Evolutionary conservation across 805 yeast genomes (phyloP).

Genomic region (Suhomyces xylopsoci): DNA sequence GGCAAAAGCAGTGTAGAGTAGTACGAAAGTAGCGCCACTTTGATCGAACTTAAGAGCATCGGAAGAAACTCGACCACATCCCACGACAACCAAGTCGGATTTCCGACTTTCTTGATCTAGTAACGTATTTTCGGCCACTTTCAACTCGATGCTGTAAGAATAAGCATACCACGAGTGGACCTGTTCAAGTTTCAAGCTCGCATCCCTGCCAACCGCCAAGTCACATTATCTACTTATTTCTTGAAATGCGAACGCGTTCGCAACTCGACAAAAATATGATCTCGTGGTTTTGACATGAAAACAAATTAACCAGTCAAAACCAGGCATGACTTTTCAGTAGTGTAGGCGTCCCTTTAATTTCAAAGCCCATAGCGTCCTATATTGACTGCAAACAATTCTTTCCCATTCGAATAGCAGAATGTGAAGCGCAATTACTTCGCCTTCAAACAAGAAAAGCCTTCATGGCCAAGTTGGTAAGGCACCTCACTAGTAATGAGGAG

Average conservation of each 20-base stretch:
- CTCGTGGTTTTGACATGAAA: not conserved
- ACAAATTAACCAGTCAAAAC: too few relatives aligned
- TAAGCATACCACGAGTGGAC: too few relatives aligned
- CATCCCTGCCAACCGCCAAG: not conserved
- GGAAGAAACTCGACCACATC: conserved; percentile 88
- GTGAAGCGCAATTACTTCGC: not conserved
- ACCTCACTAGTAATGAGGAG: conserved; percentile 19
- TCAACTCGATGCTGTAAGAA: not conserved
- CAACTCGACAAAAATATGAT: not conserved
- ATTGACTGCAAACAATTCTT: not conserved
- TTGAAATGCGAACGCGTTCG: not conserved
- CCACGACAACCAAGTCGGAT: conserved; percentile 68
- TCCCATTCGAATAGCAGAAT: too few relatives aligned
- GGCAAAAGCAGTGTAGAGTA: conserved; percentile 86
- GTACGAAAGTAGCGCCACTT: conserved; percentile 91
- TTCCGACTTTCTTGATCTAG: not conserved
- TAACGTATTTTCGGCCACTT: not conserved
- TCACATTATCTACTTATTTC: not conserved
- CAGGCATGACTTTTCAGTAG: too few relatives aligned
- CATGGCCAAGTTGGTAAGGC: conserved; percentile 18
- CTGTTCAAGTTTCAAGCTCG: not conserved
- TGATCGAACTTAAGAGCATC: conserved; percentile 89
- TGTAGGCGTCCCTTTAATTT: too few relatives aligned
- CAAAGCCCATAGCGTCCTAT: too few relatives aligned
- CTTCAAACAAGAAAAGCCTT: conserved; percentile 6